phyloP scores from a whole-genome alignment of 2,329 filamentous ascomycete species.

The Ramularia endophylla region DNA sequence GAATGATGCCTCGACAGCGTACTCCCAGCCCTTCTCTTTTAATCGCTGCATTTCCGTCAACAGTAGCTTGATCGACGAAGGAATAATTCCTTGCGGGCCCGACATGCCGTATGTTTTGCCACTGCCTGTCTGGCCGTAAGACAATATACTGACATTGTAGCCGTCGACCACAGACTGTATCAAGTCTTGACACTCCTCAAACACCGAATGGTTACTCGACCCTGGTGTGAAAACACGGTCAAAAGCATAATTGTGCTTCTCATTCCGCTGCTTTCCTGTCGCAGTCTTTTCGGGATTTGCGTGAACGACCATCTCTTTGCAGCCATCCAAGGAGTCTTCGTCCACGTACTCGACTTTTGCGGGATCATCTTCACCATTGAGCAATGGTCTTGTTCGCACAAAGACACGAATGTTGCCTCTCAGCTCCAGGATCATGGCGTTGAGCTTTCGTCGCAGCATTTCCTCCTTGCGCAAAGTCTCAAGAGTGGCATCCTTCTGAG shows the following conservation, averaged over 20 bases:
- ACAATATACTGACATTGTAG: conserved; percentile 99
- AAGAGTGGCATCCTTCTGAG: conserved; percentile 61
- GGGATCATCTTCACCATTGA: conserved; percentile 56
- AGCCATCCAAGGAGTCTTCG: conserved; percentile 59
- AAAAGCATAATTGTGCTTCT: conserved; percentile 81
- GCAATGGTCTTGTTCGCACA: conserved; percentile 80
- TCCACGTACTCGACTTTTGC: conserved; percentile 79
- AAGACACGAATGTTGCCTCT: conserved; percentile 99
- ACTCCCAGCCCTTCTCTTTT: conserved; percentile 87
- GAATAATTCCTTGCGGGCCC: conserved; percentile 86
- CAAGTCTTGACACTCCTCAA: conserved; percentile 93
- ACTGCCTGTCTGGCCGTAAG: conserved; percentile 94
- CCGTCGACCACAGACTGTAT: conserved; percentile 95
- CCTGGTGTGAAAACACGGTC: conserved; percentile 83
- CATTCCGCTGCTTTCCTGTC: conserved; percentile 67
- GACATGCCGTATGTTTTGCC: conserved; percentile 99
- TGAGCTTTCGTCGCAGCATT: conserved; percentile 80
- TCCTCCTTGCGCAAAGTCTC: conserved; percentile 88
- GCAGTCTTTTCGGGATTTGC: conserved; percentile 81
- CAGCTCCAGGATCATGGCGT: conserved; percentile 96
- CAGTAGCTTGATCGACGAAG: conserved; percentile 85
- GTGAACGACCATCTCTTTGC: conserved; percentile 76
- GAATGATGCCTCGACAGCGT: conserved; percentile 91
- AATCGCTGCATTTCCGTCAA: conserved; percentile 80
- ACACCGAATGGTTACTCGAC: conserved; percentile 77